Evolutionary conservation across 495 filamentous ascomycete genomes (phyloP).

Genomic region (Penicillium goetzii): DNA sequence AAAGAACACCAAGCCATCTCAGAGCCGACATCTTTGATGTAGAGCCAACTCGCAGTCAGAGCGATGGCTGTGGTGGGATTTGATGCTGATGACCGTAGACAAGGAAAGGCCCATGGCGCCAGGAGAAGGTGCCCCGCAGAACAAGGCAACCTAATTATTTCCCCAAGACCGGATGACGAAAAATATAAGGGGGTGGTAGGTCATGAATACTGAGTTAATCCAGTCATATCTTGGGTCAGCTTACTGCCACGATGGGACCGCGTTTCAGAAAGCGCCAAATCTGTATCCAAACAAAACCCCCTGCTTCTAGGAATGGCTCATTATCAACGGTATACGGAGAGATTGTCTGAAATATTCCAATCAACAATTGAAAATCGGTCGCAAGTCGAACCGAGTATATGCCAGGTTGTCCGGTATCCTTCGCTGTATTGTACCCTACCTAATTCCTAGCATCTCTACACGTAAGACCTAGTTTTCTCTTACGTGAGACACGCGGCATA

Average conservation of each 20-base stretch:
- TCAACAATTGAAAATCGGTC: neutral
- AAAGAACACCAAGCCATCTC: neutral
- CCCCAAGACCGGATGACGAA: neutral
- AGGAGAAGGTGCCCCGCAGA: neutral
- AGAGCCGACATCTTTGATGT: neutral
- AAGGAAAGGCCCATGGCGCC: neutral
- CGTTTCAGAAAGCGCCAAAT: neutral
- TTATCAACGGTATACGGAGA: neutral
- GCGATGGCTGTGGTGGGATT: neutral
- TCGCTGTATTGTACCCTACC: neutral
- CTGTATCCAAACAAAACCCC: neutral
- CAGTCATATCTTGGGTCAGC: neutral
- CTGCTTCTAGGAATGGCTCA: neutral
- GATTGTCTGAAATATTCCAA: neutral
- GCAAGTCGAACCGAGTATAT: neutral
- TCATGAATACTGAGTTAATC: neutral
- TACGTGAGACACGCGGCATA: neutral
- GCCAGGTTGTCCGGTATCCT: neutral
- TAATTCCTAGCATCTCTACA: neutral
- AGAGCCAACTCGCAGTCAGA: neutral
- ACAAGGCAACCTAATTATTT: neutral
- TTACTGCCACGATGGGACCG: conserved; percentile 2
- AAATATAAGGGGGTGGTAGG: neutral
- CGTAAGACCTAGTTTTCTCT: neutral
- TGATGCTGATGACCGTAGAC: neutral